Percentiles rank a stretch among this genome's conserved stretches.
These are phyloP conservation scores for Aspergillus phoenicis DNA, from an alignment of 2,329 filamentous ascomycete genomes.

Conservation along the genomic window DNA sequence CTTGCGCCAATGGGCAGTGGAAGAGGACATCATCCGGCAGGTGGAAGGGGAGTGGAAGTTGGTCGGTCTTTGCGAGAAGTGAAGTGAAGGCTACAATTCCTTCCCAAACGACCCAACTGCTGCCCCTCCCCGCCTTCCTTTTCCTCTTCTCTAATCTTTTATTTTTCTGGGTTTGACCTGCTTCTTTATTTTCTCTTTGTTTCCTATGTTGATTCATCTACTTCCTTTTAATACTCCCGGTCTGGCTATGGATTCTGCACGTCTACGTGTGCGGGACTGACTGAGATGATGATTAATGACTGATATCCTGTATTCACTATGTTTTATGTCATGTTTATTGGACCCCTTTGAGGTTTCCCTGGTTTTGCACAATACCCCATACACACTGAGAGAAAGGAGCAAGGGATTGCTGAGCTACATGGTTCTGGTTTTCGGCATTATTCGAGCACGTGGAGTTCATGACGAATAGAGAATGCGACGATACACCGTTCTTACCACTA, in stretches of 20 bases:
- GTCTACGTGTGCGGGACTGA: neutral
- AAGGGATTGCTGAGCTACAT: neutral
- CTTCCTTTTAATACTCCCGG: neutral
- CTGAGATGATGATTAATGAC: slow-evolving; percentile 1
- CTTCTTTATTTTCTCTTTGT: neutral
- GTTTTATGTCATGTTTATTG: neutral
- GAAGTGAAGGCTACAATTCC: slow-evolving; percentile 11
- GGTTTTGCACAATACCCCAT: slow-evolving; percentile 1
- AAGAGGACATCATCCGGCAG: slow-evolving; percentile 34
- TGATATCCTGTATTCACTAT: slow-evolving; percentile 4
- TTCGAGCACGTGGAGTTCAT: neutral
- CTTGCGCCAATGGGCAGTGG: slow-evolving; percentile 43
- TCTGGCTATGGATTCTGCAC: neutral
- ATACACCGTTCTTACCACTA: neutral
- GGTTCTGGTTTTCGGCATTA: neutral
- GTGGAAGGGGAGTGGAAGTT: slow-evolving; percentile 27
- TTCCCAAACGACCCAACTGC: neutral
- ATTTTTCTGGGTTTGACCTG: neutral
- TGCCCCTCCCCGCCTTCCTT: slow-evolving; percentile 24
- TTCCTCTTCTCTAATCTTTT: neutral
- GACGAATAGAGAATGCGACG: neutral
- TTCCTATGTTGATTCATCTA: neutral
- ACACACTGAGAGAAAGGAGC: neutral
- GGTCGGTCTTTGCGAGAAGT: slow-evolving; percentile 20
- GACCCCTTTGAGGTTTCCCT: neutral